Evolutionary conservation across 768 basidiomycete genomes (phyloP).

Genomic region (Mycena pura): DNA sequence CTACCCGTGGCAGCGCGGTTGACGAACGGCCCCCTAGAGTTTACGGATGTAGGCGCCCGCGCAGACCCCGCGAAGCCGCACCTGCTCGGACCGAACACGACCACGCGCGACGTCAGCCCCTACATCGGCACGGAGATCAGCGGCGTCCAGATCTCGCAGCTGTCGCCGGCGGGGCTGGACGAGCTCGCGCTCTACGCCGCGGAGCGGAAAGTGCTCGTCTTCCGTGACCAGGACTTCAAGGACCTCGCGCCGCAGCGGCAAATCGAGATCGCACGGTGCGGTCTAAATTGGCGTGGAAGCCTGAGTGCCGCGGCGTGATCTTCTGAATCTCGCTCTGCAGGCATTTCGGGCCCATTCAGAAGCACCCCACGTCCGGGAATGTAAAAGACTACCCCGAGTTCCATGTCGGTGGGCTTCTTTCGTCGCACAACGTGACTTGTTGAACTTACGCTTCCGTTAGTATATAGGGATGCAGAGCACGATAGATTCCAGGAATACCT

Average conservation of each 20-base stretch:
- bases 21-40: neutral
- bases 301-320: neutral
- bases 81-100: conserved; percentile 49
- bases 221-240: conserved; percentile 70
- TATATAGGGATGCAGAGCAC: conserved; percentile 56
- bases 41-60: conserved; percentile 50
- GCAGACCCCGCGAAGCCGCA: conserved; percentile 60
- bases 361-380: conserved; percentile 57
- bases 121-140: conserved; percentile 59
- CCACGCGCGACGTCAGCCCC: conserved; percentile 49
- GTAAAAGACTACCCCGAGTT: conserved; percentile 64
- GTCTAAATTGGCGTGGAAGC: neutral
- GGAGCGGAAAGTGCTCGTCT: conserved; percentile 59
- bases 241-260: conserved; percentile 59
- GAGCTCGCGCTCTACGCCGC: conserved; percentile 60
- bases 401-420: conserved; percentile 52
- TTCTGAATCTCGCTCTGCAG: conserved; percentile 27
- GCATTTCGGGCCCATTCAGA: conserved; percentile 54
- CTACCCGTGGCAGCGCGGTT: neutral
- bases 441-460: conserved; percentile 30
- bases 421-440: neutral
- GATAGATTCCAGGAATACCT: conserved; percentile 52
- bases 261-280: conserved; percentile 55
- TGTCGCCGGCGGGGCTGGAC: conserved; percentile 57
- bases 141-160: conserved; percentile 60